Evolutionary conservation across 148 eudicot species (phyloP), one percentile per base, ranked within the genome.

Genomic region (Silene uniflora): DNA sequence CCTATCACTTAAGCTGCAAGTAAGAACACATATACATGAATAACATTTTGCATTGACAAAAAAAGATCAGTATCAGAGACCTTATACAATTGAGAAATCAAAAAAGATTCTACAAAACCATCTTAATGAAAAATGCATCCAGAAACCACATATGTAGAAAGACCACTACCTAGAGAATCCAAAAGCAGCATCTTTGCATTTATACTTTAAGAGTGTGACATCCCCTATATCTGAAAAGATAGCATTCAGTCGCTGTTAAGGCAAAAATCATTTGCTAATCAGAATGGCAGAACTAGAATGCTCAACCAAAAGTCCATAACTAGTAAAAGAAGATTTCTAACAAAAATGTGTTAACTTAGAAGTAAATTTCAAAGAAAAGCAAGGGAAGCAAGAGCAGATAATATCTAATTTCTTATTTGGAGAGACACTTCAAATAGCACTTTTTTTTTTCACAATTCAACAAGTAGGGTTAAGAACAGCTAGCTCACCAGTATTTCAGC

Each of bases 161-260:
- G 32, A 56, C 32, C 66, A 73, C 79, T 89, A 92, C 98, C 98
- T 91, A 69, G 97, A 81, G 69, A 95, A 95, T 46, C 87, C 86
- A 75, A 95, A 95, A 62, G 82, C 76, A 79, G 98, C 97, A 85
- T 90, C 97, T 84, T 90, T 84, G 97, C 98, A 95, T 29, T 77
- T 85, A 78, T 95, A 92, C 68, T 89, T 90, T 65, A 95, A 85
- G 73, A 95, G 96, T 47, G 97, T 97, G 71, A 97, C 96, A 73
- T 96, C 98, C 72, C 98, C 98, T 75, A 96, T 91, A 81, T 95
- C 98, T 6, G 98, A 97, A 87, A 92, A 95, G 75, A 95, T 80
- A 52, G 97, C 98, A 85, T 88, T 95, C 73, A 95, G 96, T 76
- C 85, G 84, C 98, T 94, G 83, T 62, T 29, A 84, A 82, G 12